Evolutionary conservation across 139 green algal species (phyloP).

Genomic region (Picochlorum sp.): DNA sequence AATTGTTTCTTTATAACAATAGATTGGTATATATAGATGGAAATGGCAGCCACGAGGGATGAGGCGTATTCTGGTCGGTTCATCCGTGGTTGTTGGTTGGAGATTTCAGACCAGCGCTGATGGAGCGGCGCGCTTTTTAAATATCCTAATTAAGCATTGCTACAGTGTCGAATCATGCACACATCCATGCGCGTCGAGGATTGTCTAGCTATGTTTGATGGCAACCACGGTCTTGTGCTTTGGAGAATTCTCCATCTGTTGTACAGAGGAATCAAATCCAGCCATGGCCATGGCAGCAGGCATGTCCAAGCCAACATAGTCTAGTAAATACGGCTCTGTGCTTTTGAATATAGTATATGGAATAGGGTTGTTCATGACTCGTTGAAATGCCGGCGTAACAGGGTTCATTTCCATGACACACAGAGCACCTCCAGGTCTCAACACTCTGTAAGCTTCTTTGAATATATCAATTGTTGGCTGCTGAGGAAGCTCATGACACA

Average conservation of each 20-base stretch:
- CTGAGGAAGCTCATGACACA: conserved; percentile 65
- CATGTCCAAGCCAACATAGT: conserved; percentile 60
- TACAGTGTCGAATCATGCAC: too few species aligned
- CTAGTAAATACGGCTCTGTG: conserved; percentile 65
- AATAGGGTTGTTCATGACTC: conserved; percentile 60
- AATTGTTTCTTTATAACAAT: too few species aligned
- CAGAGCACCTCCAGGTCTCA: conserved; percentile 43
- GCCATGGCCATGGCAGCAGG: conserved; percentile 23
- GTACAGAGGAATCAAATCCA: conserved; percentile 31
- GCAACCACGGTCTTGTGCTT: conserved; percentile 51
- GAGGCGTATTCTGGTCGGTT: too few species aligned
- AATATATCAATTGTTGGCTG: conserved; percentile 44
- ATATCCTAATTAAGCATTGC: too few species aligned
- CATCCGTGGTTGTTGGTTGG: too few species aligned
- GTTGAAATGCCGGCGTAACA: conserved; percentile 36
- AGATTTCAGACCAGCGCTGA: too few species aligned
- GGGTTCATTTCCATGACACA: conserved; percentile 71
- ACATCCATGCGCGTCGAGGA: too few species aligned
- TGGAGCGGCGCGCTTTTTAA: too few species aligned
- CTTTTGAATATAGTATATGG: conserved; percentile 67
- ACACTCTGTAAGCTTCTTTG: conserved; percentile 49
- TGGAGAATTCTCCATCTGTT: conserved; percentile 39
- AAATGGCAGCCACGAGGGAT: too few species aligned
- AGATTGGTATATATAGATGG: too few species aligned
- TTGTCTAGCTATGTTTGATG: conserved; percentile 28